Base-by-base conservation (phyloP, 495 filamentous ascomycete species). In the Lasiosphaeris hirsuta region DNA sequence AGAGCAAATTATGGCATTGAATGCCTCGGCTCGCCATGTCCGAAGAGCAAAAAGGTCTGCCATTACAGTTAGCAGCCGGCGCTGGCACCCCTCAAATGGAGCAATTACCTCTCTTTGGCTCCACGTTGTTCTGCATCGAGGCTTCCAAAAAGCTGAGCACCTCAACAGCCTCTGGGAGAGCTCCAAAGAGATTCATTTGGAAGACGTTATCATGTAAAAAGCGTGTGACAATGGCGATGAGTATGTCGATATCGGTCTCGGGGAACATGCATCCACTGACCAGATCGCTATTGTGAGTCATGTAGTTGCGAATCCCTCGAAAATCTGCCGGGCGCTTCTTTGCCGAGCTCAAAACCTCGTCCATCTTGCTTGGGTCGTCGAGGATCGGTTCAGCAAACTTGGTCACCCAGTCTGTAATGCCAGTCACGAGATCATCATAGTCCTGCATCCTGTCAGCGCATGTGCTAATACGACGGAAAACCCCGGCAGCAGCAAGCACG, bases 181-280 rank as follows among this genome's bases (percentile, higher is more conserved):
- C 51, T 1, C 64, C 64, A 52, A 49, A 67, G 7, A 69, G 59
- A 10, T 53, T 48, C 43, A 48, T 62, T 50, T 63, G 58, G 58
- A 74, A 72, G 44, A 74, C 64, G 39, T 63, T 39, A 7, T 67
- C 59, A 13, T 60, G 48, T 36, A 73, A 45, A 18, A 62, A 73
- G 23, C 72, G 62, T 63, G 71, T 62, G 8, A 70, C 60, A 10
- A 70, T 43, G 4, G 69, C 69, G 30, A 62, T 57, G 13, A 71
- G 40, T 8, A 75, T 56, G 47, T 75, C 67, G 30, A 69, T 60
- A 19, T 73, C 69, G 0, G 67, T 67, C 17, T 75, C 67, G 13
- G 60, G 61, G 45, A 65, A 67, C 39, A 54, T 37, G 43, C 18
- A 57, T 7, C 56, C 64, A 38, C 61, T 43, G 14, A 55, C 30